Evolutionary conservation across 352 stramenopile species (phyloP), one percentile per base, ranked within the genome.

Genomic region (Globisporangium spiculum): DNA sequence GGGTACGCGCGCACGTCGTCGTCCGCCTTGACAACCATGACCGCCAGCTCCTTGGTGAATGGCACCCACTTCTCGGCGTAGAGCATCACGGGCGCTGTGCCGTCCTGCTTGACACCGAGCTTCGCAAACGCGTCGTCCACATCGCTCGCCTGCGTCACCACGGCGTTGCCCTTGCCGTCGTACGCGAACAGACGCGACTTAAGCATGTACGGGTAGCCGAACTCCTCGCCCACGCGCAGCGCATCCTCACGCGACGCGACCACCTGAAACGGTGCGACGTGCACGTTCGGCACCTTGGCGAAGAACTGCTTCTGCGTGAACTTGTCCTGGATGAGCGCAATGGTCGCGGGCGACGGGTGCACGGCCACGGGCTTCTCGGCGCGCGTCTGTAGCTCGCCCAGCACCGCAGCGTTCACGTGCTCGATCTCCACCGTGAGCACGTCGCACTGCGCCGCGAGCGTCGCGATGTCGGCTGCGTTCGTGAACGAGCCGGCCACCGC

Each of bases 371-470:
- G 50, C 8, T 72, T 68, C 30, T 74, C 57, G 2, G 34, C 18
- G 52, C 50, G 58, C 59, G 80, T 68, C 71, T 98, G 84, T 59
- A 99, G 88, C 71, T 91, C 91, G 38, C 84, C 79, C 57, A 99
- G 79, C 14, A 88, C 94, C 6, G 91, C 74, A 6, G 97, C 94
- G 71, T 98, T 98, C 20, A 99, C 96, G 77, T 99, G 97, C 77
- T 99, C 97, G 77, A 99, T 99, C 84, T 99, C 97, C 36, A 98
- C 89, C 14, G 97, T 99, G 20, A 99, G 78, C 20, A 99, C 86
- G 80, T 99, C 93, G 75, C 88, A 98, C 62, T 92, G 69, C 38
- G 70, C 65, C 4, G 88, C 84, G 44, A 98, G 80, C 65, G 81
- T 82, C 54, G 81, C 81, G 61, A 96, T 90, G 68, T 86, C 77